Conservation (phyloP, 306 rosid genomes). For the Prunus campanulata region DNA sequence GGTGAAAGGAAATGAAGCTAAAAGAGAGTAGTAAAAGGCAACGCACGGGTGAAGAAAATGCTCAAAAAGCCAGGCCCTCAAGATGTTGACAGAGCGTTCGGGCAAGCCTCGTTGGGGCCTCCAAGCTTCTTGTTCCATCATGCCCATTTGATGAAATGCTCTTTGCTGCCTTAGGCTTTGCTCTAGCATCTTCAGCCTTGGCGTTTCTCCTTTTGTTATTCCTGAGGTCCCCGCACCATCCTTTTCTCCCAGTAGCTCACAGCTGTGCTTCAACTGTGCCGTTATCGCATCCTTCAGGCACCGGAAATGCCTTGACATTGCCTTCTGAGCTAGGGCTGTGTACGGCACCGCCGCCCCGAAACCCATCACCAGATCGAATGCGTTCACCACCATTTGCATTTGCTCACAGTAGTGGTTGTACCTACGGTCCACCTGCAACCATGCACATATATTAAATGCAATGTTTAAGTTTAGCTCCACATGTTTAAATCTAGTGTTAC, state of each 20-base stretch:
- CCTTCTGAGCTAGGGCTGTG: conserved; percentile 91
- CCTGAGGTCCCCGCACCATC: conserved; percentile 75
- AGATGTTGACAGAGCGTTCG: conserved; percentile 93
- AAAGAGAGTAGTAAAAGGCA: not conserved
- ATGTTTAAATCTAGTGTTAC: not conserved
- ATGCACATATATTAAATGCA: conserved; percentile 9
- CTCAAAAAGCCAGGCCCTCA: conserved; percentile 99
- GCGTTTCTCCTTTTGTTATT: conserved; percentile 92
- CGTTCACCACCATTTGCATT: conserved; percentile 95
- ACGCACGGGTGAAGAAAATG: conserved; percentile 99
- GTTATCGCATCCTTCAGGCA: conserved; percentile 84
- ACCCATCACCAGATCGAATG: conserved; percentile 91
- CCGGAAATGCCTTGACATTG: conserved; percentile 94
- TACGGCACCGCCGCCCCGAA: conserved; percentile 90
- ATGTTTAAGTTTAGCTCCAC: not conserved
- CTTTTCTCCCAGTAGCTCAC: conserved; percentile 82
- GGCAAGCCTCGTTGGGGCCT: conserved; percentile 98
- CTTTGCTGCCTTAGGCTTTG: conserved; percentile 90
- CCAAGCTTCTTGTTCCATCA: conserved; percentile 99
- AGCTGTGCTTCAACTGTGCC: conserved; percentile 67
- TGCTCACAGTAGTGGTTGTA: conserved; percentile 93
- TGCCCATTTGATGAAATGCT: conserved; percentile 92
- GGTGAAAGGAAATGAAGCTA: not conserved
- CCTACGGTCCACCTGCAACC: conserved; percentile 80
- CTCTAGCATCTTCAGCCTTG: conserved; percentile 81